A percentile compares a stretch with the other conserved stretches of the same genome.
Conservation (phyloP, 768 basidiomycete species). For the Paxillus involutus region DNA sequence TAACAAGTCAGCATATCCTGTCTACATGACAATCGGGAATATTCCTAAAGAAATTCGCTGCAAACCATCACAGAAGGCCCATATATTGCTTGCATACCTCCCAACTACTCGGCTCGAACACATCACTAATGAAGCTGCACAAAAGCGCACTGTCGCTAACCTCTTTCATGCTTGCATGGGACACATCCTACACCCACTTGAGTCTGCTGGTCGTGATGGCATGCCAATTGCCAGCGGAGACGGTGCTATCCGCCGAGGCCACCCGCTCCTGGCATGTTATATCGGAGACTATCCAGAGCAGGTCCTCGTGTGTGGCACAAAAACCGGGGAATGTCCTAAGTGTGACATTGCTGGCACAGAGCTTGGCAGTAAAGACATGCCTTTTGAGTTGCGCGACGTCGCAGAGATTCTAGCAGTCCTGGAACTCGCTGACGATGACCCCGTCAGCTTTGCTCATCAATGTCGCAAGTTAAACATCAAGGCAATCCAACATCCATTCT, state of each 20-base stretch:
- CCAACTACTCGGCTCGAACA: slow-evolving; percentile 31
- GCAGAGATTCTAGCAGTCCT: not conserved
- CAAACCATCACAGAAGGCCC: slow-evolving; percentile 34
- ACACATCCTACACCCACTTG: slow-evolving; percentile 19
- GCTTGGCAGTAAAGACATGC: not conserved
- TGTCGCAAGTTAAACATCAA: slow-evolving; percentile 14
- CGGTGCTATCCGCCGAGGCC: slow-evolving; percentile 38
- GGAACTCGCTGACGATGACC: not conserved
- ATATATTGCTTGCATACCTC: slow-evolving; percentile 40
- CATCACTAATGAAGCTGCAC: slow-evolving; percentile 13
- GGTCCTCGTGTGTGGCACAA: slow-evolving; percentile 9
- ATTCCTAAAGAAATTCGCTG: slow-evolving; percentile 39
- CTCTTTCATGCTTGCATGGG: slow-evolving; percentile 38
- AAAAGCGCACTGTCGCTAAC: slow-evolving; percentile 27
- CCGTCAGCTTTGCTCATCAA: not conserved
- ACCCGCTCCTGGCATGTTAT: slow-evolving; percentile 21
- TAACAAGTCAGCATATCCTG: slow-evolving; percentile 17
- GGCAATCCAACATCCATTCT: slow-evolving; percentile 22
- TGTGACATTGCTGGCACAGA: slow-evolving; percentile 3
- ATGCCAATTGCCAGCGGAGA: slow-evolving; percentile 33
- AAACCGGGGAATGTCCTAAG: slow-evolving; percentile 14
- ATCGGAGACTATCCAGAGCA: slow-evolving; percentile 23
- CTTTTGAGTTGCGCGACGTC: not conserved
- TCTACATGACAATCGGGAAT: slow-evolving; percentile 37
- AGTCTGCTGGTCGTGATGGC: slow-evolving; percentile 28